A percentile compares a stretch with the other conserved stretches of the same genome.
These are phyloP conservation scores for Emergomyces pasteurianus DNA, from an alignment of 2,329 filamentous ascomycete genomes.

Conservation along the genomic window DNA sequence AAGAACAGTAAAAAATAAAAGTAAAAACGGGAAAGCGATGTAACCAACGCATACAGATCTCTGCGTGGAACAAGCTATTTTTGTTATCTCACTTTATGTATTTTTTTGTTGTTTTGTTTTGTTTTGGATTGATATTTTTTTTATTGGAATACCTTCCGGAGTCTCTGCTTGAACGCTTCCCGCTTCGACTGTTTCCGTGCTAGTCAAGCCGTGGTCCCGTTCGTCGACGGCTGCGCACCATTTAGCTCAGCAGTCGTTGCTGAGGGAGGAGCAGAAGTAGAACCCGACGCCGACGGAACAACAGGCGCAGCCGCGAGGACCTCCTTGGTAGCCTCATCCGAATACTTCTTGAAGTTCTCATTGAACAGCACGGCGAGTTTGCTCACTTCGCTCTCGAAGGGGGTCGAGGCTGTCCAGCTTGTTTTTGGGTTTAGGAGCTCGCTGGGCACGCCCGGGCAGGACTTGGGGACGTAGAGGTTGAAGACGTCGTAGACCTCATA, in stretches of 20 bases:
- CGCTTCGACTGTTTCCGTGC: conserved; percentile 1
- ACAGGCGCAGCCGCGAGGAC: conserved; percentile 48
- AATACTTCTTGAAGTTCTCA: conserved; percentile 97
- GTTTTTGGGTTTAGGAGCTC: conserved; percentile 92
- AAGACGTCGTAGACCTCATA: conserved; percentile 95
- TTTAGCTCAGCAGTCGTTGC: conserved; percentile 2
- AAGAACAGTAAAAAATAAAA: too few relatives aligned
- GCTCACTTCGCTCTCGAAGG: conserved; percentile 77
- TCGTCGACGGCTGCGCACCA: not conserved
- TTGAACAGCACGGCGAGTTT: conserved; percentile 85
- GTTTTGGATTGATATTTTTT: not conserved
- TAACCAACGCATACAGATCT: too few relatives aligned
- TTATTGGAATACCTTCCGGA: not conserved
- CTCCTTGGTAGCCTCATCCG: conserved; percentile 67
- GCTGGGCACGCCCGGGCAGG: conserved; percentile 74
- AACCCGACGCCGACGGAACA: conserved; percentile 5
- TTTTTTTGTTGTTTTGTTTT: not conserved
- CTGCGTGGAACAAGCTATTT: too few relatives aligned
- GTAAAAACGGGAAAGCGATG: too few relatives aligned
- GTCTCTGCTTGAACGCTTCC: not conserved
- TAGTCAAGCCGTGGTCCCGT: conserved; percentile 6
- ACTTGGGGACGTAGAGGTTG: conserved; percentile 91
- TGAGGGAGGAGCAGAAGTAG: not conserved
- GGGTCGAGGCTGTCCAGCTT: conserved; percentile 72
- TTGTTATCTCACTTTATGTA: too few relatives aligned